A percentile compares a stretch with the other conserved stretches of the same genome.
Conservation (phyloP, 352 stramenopile species). For the Thalassiosira exigua region DNA sequence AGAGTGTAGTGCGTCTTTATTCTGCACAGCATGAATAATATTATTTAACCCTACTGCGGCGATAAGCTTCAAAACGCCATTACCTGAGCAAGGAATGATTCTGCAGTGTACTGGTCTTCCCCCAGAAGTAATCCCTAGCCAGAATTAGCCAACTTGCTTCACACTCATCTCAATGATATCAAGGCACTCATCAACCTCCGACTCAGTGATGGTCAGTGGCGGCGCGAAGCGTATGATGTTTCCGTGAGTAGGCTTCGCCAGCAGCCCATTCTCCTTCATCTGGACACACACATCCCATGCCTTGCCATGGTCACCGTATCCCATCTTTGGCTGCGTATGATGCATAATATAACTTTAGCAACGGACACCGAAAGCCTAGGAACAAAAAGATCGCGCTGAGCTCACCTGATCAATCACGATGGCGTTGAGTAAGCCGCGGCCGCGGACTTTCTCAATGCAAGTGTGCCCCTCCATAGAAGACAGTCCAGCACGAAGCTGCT, state of each 20-base stretch:
- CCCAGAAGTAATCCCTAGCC: neutral
- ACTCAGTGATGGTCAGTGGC: slow-evolving; percentile 93
- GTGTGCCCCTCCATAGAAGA: slow-evolving; percentile 66
- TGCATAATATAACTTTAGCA: no score
- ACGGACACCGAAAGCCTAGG: no score
- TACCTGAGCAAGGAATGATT: no score
- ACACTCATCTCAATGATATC: slow-evolving; percentile 83
- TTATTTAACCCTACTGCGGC: no score
- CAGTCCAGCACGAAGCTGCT: slow-evolving; percentile 93
- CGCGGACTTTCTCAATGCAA: slow-evolving; percentile 88
- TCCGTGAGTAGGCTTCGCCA: slow-evolving; percentile 99
- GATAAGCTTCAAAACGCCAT: no score
- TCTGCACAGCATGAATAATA: no score
- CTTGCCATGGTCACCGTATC: slow-evolving; percentile 83
- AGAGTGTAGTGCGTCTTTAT: no score
- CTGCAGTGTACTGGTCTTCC: no score
- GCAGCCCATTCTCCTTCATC: slow-evolving; percentile 93
- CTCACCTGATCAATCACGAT: slow-evolving; percentile 97
- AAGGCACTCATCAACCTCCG: slow-evolving; percentile 92
- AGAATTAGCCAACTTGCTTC: slow-evolving; percentile 57
- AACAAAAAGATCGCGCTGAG: no score
- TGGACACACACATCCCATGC: slow-evolving; percentile 94
- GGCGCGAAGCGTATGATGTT: slow-evolving; percentile 98
- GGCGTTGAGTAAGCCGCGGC: slow-evolving; percentile 96
- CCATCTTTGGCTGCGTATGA: slow-evolving; percentile 87